Percentiles rank a stretch among this genome's conserved stretches.
These are phyloP conservation scores for Raddia guianensis DNA, from an alignment of 176 grass and related monocot genomes.

Conservation along the genomic window DNA sequence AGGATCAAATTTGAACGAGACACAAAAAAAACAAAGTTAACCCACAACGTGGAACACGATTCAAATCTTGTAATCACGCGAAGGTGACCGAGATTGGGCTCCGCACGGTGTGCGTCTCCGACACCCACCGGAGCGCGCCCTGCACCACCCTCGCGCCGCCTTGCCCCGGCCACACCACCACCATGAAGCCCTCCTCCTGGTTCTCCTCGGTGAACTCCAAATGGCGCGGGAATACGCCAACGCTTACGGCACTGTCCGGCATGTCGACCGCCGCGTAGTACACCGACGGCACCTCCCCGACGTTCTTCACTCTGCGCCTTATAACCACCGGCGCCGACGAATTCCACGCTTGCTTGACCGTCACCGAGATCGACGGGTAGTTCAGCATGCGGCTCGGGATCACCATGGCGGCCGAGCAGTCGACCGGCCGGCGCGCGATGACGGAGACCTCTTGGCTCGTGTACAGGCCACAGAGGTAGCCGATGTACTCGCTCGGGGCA, in stretches of 20 bases:
- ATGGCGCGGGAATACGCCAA: background rate
- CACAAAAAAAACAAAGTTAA: background rate
- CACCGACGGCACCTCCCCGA: conserved; percentile 33
- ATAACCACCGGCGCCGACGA: background rate
- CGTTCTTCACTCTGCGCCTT: conserved; percentile 47
- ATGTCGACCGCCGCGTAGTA: conserved; percentile 39
- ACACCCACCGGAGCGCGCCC: conserved; percentile 52
- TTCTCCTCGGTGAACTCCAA: conserved; percentile 30
- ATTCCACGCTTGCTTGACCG: background rate
- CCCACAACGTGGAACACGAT: background rate
- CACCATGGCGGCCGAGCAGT: conserved; percentile 38
- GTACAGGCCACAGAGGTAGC: conserved; percentile 58
- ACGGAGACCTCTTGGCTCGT: conserved; percentile 37
- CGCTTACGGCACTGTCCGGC: background rate
- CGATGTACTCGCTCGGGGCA: conserved; percentile 29
- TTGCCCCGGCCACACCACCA: background rate
- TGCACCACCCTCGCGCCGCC: background rate
- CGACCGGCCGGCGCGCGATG: conserved; percentile 9
- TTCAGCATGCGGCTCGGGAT: conserved; percentile 41
- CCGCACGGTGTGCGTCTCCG: conserved; percentile 36
- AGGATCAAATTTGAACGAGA: background rate
- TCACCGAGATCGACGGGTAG: conserved; percentile 54
- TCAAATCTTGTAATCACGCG: background rate
- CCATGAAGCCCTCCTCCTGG: conserved; percentile 41
- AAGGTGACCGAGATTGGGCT: conserved; percentile 48